phyloP scores from a whole-genome alignment of 192 early-diverging fungal genomes.

The Rhizoclosmatium sp. region DNA sequence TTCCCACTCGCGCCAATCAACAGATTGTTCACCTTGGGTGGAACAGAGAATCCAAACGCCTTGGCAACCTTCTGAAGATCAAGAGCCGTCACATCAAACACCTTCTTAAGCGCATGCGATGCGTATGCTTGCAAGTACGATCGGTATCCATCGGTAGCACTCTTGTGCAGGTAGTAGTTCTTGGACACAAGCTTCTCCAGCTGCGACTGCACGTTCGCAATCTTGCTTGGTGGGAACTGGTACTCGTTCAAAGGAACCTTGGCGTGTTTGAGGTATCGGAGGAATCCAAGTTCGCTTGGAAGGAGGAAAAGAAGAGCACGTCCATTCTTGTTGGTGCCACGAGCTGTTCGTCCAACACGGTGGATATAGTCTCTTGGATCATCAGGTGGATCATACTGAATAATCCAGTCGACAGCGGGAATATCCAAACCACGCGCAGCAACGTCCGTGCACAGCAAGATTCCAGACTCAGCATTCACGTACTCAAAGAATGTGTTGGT shows the following conservation, averaged over 20 bases:
- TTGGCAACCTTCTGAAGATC: slow-evolving; percentile 92
- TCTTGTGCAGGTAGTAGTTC: slow-evolving; percentile 97
- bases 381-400: slow-evolving; percentile 97
- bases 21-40: slow-evolving; percentile 89
- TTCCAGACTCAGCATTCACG: slow-evolving; percentile 63
- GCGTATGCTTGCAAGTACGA: slow-evolving; percentile 96
- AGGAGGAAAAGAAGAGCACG: slow-evolving; percentile 85
- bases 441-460: slow-evolving; percentile 96
- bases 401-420: slow-evolving; percentile 87
- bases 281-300: slow-evolving; percentile 84
- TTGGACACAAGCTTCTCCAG: slow-evolving; percentile 95
- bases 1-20: slow-evolving; percentile 58
- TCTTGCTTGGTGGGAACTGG: slow-evolving; percentile 93
- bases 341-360: slow-evolving; percentile 95
- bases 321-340: slow-evolving; percentile 89
- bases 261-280: slow-evolving; percentile 96
- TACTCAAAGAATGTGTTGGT: slow-evolving; percentile 84
- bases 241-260: slow-evolving; percentile 99
- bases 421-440: slow-evolving; percentile 97
- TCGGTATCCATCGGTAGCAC: slow-evolving; percentile 94
- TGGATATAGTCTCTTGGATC: slow-evolving; percentile 96
- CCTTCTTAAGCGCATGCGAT: slow-evolving; percentile 93
- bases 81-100: slow-evolving; percentile 90
- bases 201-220: slow-evolving; percentile 96
- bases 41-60: slow-evolving; percentile 95